Evolutionary conservation across 768 basidiomycete genomes (phyloP).

Genomic region (Suillus lakei): DNA sequence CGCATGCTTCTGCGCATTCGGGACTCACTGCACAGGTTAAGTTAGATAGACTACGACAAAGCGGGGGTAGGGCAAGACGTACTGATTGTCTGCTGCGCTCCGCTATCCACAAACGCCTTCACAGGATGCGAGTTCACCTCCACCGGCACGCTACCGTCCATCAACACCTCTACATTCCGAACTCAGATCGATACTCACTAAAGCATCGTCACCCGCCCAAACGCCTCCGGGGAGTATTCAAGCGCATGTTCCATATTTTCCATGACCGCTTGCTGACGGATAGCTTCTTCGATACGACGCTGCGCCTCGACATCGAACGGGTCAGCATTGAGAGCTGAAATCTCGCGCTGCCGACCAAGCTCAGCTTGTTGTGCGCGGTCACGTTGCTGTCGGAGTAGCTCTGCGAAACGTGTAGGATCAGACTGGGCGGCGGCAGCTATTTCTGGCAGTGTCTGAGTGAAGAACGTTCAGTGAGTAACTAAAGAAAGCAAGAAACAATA

Average conservation of each 20-base stretch:
- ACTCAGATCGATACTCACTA: conserved; percentile 62
- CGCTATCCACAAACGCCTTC: conserved; percentile 98
- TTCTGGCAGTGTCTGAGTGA: conserved; percentile 79
- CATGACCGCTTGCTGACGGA: conserved; percentile 84
- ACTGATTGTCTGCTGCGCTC: conserved; percentile 98
- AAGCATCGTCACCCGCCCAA: conserved; percentile 95
- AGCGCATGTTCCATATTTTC: conserved; percentile 95
- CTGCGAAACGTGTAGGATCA: conserved; percentile 76
- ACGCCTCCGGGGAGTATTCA: conserved; percentile 91
- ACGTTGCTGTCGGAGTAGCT: conserved; percentile 66
- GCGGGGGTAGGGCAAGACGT: conserved; percentile 34
- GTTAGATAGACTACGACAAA: not conserved
- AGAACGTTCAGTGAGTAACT: not conserved
- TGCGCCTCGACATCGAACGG: conserved; percentile 95
- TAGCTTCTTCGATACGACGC: conserved; percentile 90
- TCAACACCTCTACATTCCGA: conserved; percentile 8
- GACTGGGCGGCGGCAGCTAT: conserved; percentile 71
- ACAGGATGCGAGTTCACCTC: conserved; percentile 92
- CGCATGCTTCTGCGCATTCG: conserved; percentile 89
- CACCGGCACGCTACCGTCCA: conserved; percentile 68
- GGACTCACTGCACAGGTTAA: conserved; percentile 71
- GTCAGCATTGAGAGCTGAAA: conserved; percentile 77
- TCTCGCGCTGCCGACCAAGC: conserved; percentile 60
- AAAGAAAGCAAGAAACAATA: not conserved
- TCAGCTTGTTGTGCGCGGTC: conserved; percentile 60